Conservation (phyloP, 176 grass and related monocot species). For the Tillandsia fasciculata region DNA sequence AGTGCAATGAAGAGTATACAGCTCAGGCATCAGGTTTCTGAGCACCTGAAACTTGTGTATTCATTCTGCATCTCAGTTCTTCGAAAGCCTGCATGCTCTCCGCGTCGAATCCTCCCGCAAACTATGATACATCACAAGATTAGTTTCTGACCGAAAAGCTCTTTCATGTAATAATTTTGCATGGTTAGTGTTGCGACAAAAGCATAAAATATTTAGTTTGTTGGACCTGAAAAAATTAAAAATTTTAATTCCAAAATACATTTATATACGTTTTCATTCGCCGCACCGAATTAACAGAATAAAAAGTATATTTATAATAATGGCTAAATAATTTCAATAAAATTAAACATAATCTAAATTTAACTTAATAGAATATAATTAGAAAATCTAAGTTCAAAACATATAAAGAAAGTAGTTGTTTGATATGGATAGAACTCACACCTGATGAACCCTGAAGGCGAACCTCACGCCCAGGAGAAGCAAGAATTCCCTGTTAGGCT, state of each 20-base stretch:
- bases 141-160: not conserved
- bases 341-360: no score
- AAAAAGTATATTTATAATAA: no score
- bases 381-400: not conserved
- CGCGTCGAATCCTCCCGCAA: constrained; percentile 81
- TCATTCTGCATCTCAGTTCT: constrained; percentile 64
- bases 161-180: not conserved
- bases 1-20: not conserved
- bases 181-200: no score
- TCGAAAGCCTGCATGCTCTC: constrained; percentile 89
- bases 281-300: no score
- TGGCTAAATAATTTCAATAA: no score
- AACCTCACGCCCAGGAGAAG: constrained; percentile 94
- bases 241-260: no score
- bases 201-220: no score
- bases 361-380: no score
- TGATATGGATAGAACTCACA: constrained; percentile 8
- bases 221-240: no score
- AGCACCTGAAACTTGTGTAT: constrained; percentile 13
- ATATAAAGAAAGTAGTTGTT: no score
- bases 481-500: constrained; percentile 84
- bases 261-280: no score
- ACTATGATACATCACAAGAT: constrained; percentile 26
- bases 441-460: constrained; percentile 85
- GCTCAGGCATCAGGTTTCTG: constrained; percentile 15